Base-by-base conservation (phyloP, 1,284 basidiomycete genomes). In the Porogramme epimiltina region DNA sequence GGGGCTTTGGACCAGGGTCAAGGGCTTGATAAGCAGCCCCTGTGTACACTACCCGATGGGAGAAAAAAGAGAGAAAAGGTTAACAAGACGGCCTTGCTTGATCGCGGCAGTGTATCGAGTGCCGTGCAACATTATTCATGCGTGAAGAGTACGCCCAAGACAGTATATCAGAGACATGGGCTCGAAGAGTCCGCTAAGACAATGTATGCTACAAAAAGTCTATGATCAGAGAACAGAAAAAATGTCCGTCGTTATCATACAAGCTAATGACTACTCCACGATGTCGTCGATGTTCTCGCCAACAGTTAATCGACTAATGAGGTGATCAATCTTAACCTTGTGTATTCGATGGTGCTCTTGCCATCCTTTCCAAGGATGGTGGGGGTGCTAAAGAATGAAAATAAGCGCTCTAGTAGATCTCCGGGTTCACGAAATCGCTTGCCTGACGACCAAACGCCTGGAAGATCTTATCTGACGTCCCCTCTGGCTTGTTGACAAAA, bases 351-450 rank as follows among this genome's bases (percentile, higher is more conserved):
- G 84, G 63, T 92, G 89, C 61, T 92, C 89, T 66, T 92, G 89
- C 90, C 89, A 92, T 20, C 89, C 89, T 67, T 92, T 92, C 89
- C 89, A 92, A 1, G 89, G 89, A 72, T 92, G 89, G 66, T 91
- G 88, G 4, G 89, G 81, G 69, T 91, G 77, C 89, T 91, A 25
- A 60, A 31, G 13, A 6, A 31, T 13, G 8, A 13, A 31, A 31
- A 13, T 36, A 3, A 24, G 18, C 23, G 4, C 15, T 4, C 22
- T 8, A n/a, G 18, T 19, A 4, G 40, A 20, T 8, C 23, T 24
- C 20, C 34, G 50, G n/a, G 52, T 39, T 50, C 56, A 45, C 3
- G 49, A 41, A 54, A 42, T 8, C 24, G 55, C 80, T 55, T 53
- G 89, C 88, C 70, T 74, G 52, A 54, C 84, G 76, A 15, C 81